Evolutionary conservation across 1,139 yeast genomes (phyloP), one percentile per base, ranked within the genome.

Genomic region (Kodamaea fungicola): DNA sequence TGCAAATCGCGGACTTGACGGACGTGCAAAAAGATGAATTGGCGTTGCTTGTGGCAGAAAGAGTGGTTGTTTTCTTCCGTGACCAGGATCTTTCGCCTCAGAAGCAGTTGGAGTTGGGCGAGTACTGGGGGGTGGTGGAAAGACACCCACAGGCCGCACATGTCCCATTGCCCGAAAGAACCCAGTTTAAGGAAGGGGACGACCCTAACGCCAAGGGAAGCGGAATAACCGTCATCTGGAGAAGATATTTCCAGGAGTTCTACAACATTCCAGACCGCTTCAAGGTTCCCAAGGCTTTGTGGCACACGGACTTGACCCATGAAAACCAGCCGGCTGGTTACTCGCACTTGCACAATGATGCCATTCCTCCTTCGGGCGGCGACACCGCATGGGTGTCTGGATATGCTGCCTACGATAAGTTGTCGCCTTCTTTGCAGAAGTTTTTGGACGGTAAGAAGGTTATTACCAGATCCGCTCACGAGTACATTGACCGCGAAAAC

Each of bases 11-110:
- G 12, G 76, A 74, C 25, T 63, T 77, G 44, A 62, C 52, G 38
- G 74, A 74, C 45, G 52, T 75, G 47, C 82, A 76, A 46, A 67
- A 64, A 45, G 81, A 47, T 32, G 59, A 73, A 46, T 55, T 74
- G 53, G 79, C 79, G 8, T 51, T 71, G 30, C 53, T 74, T 35
- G 59, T 72, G 39, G 75, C 78, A 7, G 74, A 72, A 47, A 60
- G 78, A 48, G 72, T 68, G 29, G 78, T 71, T 38, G 75, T 71
- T 2, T 61, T 71, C 39, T 67, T 71, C 49, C 60, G 70, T 47
- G 64, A 71, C 44, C 77, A 72, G 49, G 71, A 74, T 39, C 51
- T 71, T 33, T 51, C 73, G 10, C 74, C 74, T 9, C 67, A 62
- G 45, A 64, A 61, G 38, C 77, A 71, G 47, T 52, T 61, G 41